Evolutionary conservation across 331 rosid genomes (phyloP).

Genomic region (Phaseolus coccineus): DNA sequence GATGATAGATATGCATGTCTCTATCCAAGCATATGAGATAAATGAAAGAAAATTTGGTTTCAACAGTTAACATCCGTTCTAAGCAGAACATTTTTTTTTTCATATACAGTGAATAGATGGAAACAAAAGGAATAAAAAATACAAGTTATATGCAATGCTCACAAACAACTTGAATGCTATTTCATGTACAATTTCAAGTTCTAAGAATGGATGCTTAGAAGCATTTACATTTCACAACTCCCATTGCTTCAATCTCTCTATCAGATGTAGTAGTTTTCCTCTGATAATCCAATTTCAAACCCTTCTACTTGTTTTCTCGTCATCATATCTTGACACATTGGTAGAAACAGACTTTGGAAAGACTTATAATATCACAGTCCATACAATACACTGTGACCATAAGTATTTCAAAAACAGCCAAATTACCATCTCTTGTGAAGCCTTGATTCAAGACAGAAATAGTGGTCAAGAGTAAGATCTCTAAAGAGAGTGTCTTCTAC

Average conservation of each 20-base stretch:
- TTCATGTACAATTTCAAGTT: constrained; percentile 23
- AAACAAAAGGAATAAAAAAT: background rate
- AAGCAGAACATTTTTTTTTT: too few species aligned
- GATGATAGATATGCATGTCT: too few species aligned
- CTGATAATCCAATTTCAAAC: constrained; percentile 44
- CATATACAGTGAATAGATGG: background rate
- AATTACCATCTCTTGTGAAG: constrained; percentile 72
- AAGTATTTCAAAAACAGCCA: constrained; percentile 62
- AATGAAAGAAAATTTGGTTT: too few species aligned
- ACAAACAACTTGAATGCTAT: constrained; percentile 15
- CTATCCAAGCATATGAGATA: too few species aligned
- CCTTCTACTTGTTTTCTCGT: constrained; percentile 42
- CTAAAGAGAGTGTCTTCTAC: constrained; percentile 62
- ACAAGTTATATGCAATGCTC: constrained; percentile 27
- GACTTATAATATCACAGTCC: constrained; percentile 80
- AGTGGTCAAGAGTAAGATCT: constrained; percentile 70
- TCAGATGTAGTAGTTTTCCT: constrained; percentile 51
- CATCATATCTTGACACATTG: constrained; percentile 60
- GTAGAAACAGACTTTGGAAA: constrained; percentile 43
- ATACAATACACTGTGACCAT: constrained; percentile 62
- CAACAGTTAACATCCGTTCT: too few species aligned
- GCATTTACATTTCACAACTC: constrained; percentile 44
- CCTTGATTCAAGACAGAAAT: constrained; percentile 62
- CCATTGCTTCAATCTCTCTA: constrained; percentile 62
- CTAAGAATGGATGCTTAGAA: constrained; percentile 30